Conservation (phyloP, 768 basidiomycete species). For the Psilocybe cyanescens region DNA sequence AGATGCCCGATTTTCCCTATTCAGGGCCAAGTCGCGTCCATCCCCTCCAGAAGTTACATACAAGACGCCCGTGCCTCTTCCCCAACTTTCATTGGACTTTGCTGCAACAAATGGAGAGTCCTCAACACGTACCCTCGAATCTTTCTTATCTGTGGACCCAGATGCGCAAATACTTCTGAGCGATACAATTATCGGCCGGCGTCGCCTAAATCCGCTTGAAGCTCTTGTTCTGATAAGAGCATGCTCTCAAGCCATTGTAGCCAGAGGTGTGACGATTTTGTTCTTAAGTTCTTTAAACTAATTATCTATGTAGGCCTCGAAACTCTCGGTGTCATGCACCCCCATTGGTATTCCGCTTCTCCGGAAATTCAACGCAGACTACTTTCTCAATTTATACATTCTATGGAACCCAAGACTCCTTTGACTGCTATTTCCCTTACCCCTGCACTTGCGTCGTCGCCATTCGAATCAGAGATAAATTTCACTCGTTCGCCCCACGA, state of each 20-base stretch:
- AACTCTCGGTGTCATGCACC: conserved; percentile 83
- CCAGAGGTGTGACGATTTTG: conserved; percentile 55
- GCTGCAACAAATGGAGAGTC: conserved; percentile 53
- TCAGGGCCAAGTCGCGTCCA: conserved; percentile 49
- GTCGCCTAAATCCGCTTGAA: conserved; percentile 64
- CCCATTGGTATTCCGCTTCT: conserved; percentile 82
- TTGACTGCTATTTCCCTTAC: conserved; percentile 55
- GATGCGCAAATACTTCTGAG: conserved; percentile 49
- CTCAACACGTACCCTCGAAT: conserved; percentile 41
- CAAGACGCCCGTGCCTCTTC: conserved; percentile 41
- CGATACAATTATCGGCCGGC: conserved; percentile 59
- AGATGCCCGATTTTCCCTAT: conserved; percentile 51
- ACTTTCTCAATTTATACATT: conserved; percentile 73
- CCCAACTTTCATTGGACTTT: conserved; percentile 68
- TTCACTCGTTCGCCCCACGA: conserved; percentile 75
- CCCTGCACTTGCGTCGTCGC: conserved; percentile 40
- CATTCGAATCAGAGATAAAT: conserved; percentile 68
- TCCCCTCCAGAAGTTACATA: conserved; percentile 36
- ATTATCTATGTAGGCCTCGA: conserved; percentile 61
- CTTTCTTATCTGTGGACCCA: conserved; percentile 64
- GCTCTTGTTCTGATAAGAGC: conserved; percentile 65
- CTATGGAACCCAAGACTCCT: conserved; percentile 51
- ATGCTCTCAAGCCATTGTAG: conserved; percentile 68
- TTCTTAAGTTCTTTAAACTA: conserved; percentile 13
- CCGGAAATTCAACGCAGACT: conserved; percentile 68